A percentile compares a stretch with the other conserved stretches of the same genome.
phyloP scores from a whole-genome alignment of 2,329 filamentous ascomycete genomes.

The Arthrobotrys sphaeroides region DNA sequence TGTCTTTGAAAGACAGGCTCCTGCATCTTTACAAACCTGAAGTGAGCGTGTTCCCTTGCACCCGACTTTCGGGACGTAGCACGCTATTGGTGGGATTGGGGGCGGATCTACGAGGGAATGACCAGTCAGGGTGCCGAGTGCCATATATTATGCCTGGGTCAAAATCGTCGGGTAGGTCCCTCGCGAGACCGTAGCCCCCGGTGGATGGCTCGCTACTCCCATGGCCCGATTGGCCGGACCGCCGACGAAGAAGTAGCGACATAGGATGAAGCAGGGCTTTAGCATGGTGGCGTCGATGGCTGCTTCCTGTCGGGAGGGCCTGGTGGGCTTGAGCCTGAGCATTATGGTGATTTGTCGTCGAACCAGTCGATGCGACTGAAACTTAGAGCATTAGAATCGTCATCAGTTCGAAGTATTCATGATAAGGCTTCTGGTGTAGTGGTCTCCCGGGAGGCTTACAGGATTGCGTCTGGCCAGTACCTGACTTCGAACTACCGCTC shows the following conservation, averaged over 20 bases:
- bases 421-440: neutral
- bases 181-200: constrained; percentile 57
- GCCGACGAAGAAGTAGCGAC: constrained; percentile 69
- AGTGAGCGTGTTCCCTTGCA: neutral
- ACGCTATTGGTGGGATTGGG: constrained; percentile 63
- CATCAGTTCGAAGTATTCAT: neutral
- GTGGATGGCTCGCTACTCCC: constrained; percentile 9
- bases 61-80: constrained; percentile 8
- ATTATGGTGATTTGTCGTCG: constrained; percentile 18
- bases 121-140: constrained; percentile 69
- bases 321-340: constrained; percentile 7
- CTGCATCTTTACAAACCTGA: constrained; percentile 29
- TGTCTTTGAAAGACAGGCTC: neutral
- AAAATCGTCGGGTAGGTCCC: constrained; percentile 65
- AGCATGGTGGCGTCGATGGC: constrained; percentile 48
- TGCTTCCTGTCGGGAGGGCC: neutral
- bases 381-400: neutral
- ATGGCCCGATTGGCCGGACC: constrained; percentile 65
- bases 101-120: constrained; percentile 68
- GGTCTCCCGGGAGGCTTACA: constrained; percentile 4
- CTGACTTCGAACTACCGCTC: constrained; percentile 21
- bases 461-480: constrained; percentile 3
- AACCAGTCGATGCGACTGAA: constrained; percentile 5
- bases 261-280: constrained; percentile 61
- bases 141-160: constrained; percentile 69